Evolutionary conservation across 116 monocot genomes (phyloP).

Genomic region (Dioscorea cayenensis): DNA sequence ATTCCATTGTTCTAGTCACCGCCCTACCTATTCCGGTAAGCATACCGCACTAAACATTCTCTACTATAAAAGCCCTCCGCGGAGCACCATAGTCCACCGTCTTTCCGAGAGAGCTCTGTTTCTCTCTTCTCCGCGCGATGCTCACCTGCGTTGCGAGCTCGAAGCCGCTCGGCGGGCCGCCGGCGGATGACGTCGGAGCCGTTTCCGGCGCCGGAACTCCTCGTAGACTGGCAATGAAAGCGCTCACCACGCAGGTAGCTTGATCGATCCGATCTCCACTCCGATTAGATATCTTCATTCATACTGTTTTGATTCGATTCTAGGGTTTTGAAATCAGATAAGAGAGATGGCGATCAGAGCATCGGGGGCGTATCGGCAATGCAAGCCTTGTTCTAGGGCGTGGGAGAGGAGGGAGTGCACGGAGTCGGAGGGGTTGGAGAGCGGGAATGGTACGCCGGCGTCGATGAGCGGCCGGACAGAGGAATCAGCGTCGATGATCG

Average conservation of each 20-base stretch:
- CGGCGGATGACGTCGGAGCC: slow-evolving; percentile 39
- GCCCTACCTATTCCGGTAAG: no score
- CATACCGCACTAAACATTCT: no score
- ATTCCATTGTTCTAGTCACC: background rate
- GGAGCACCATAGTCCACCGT: background rate
- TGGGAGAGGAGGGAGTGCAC: slow-evolving; percentile 19
- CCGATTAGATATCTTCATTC: background rate
- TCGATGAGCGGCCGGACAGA: slow-evolving; percentile 66
- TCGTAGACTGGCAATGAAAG: slow-evolving; percentile 64
- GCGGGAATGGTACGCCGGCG: slow-evolving; percentile 53
- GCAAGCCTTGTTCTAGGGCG: slow-evolving; percentile 64
- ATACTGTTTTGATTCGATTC: background rate
- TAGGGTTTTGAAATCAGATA: slow-evolving; percentile 30
- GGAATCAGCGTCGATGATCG: slow-evolving; percentile 17
- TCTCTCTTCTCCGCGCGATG: slow-evolving; percentile 27
- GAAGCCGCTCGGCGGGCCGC: slow-evolving; percentile 50
- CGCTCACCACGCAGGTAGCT: slow-evolving; percentile 75
- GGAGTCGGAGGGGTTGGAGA: slow-evolving; percentile 36
- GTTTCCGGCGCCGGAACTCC: slow-evolving; percentile 35
- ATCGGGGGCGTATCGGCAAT: slow-evolving; percentile 90
- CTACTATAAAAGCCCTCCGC: background rate
- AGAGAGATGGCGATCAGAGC: slow-evolving; percentile 92
- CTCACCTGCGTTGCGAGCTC: slow-evolving; percentile 92
- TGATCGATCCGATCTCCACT: background rate
- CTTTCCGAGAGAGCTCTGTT: background rate